Percentiles rank a stretch among this genome's conserved stretches.
These are phyloP conservation scores for Debaryomyces psychrophilus DNA, from an alignment of 1,139 yeast species.

Conservation along the genomic window DNA sequence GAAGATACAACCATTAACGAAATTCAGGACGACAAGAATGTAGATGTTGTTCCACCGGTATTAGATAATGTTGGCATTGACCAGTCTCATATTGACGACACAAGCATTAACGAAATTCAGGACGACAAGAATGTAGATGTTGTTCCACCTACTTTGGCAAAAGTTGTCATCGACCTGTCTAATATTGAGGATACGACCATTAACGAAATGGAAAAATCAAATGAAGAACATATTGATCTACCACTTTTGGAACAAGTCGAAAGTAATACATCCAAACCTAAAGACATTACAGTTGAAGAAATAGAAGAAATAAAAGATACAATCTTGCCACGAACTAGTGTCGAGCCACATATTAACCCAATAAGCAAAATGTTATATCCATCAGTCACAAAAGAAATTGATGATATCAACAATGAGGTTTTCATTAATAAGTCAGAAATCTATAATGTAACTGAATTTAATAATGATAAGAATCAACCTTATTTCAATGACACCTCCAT, in stretches of 20 bases:
- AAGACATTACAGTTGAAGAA: not conserved
- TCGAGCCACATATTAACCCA: not conserved
- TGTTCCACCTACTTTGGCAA: not conserved
- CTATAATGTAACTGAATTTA: not conserved
- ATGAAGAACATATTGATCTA: not conserved
- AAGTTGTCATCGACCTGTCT: not conserved
- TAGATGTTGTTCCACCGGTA: not conserved
- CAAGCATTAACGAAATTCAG: not conserved
- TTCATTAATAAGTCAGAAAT: not conserved
- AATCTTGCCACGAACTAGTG: not conserved
- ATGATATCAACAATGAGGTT: not conserved
- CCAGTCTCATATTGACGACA: not conserved
- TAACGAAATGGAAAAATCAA: not conserved
- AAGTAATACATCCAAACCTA: not conserved
- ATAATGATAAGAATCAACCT: not conserved
- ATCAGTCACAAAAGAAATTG: not conserved
- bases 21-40: not conserved
- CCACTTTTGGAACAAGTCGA: not conserved
- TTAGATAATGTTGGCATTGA: not conserved
- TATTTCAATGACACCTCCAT: too few relatives aligned
- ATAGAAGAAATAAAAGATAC: not conserved
- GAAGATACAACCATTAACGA: constrained; percentile 1
- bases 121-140: not conserved
- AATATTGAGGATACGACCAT: not conserved
- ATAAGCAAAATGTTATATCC: not conserved